phyloP scores from a whole-genome alignment of 768 basidiomycete species.

The Nevesoporus exiguus region DNA sequence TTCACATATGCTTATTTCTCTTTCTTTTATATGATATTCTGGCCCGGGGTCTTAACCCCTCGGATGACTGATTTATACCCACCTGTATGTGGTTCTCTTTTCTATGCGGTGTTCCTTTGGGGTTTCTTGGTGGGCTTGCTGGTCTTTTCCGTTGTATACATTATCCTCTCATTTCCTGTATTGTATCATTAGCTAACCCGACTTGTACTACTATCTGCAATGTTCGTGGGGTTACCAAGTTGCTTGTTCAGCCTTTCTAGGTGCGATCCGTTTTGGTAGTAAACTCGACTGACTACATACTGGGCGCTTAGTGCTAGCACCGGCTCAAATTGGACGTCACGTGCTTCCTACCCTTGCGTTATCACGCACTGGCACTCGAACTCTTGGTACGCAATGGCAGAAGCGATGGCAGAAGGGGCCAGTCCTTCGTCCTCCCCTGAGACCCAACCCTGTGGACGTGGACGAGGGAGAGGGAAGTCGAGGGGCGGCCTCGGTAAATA shows the following conservation, averaged over 20 bases:
- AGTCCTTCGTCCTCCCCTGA: constrained; percentile 9
- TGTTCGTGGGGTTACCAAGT: neutral
- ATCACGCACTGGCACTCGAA: neutral
- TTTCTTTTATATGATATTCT: constrained; percentile 31
- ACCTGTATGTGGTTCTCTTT: neutral
- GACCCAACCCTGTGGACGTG: constrained; percentile 33
- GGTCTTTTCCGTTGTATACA: neutral
- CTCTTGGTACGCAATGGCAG: constrained; percentile 6
- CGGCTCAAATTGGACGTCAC: neutral
- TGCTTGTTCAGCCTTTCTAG: neutral
- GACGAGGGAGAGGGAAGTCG: constrained; percentile 52
- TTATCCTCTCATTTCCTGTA: neutral
- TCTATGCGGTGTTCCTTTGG: constrained; percentile 14
- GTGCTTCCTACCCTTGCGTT: neutral
- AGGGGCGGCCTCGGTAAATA: constrained; percentile 74
- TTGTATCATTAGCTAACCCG: constrained; percentile 17
- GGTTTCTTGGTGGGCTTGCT: neutral
- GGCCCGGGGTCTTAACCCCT: constrained; percentile 23
- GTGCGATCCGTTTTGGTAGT: neutral
- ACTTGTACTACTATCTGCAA: constrained; percentile 4
- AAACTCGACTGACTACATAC: too few relatives aligned
- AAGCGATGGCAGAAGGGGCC: constrained; percentile 19
- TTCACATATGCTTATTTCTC: constrained; percentile 27
- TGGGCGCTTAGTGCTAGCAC: too few relatives aligned
- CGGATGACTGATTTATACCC: constrained; percentile 21